Evolutionary conservation across 345 rosid genomes (phyloP).

Genomic region (Euphorbia lathyris): DNA sequence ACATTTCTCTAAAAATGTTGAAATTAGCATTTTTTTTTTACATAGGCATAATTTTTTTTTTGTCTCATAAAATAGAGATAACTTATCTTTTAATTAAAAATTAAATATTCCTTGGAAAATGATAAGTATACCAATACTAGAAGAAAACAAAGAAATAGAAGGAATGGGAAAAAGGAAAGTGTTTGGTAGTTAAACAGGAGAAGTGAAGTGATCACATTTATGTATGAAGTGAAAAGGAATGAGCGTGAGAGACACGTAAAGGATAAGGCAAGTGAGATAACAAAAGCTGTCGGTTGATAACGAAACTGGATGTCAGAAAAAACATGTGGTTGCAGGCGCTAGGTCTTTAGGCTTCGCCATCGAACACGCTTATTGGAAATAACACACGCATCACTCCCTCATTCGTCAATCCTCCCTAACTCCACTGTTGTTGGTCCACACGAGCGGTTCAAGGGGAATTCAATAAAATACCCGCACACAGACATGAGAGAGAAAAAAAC

Average conservation of each 20-base stretch:
- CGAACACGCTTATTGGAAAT: slow-evolving; percentile 9
- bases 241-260: slow-evolving; percentile 11
- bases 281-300: slow-evolving; percentile 24
- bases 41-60: too few relatives aligned
- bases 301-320: slow-evolving; percentile 23
- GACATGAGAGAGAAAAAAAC: neutral
- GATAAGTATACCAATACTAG: too few relatives aligned
- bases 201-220: neutral
- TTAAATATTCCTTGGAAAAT: too few relatives aligned
- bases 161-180: neutral
- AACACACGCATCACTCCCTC: slow-evolving; percentile 6
- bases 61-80: too few relatives aligned
- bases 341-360: neutral
- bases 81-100: too few relatives aligned
- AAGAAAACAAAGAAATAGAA: neutral
- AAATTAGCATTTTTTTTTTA: too few relatives aligned
- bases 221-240: neutral
- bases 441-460: slow-evolving; percentile 37
- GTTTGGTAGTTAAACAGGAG: neutral
- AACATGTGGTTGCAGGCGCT: slow-evolving; percentile 16
- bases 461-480: neutral
- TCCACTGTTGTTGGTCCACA: slow-evolving; percentile 14
- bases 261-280: neutral
- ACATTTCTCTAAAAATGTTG: too few relatives aligned
- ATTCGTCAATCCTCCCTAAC: slow-evolving; percentile 1